Evolutionary conservation across 371 early-diverging fungal genomes (phyloP).

Genomic region (Mucor circinelloides): DNA sequence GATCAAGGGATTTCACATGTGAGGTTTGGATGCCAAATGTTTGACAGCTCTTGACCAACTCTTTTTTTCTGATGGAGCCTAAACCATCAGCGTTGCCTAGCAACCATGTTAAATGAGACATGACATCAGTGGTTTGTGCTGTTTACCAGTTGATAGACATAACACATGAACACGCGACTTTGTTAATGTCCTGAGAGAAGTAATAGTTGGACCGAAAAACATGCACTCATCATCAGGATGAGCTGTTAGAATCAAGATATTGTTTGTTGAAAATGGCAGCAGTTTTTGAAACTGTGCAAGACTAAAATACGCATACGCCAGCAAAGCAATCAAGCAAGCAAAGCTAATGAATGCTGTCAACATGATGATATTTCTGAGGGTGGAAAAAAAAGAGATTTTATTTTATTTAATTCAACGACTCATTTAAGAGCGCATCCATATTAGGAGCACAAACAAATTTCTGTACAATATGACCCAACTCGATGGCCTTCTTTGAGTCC

Average conservation of each 20-base stretch:
- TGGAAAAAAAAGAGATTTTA: not conserved
- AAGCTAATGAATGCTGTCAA: conserved; percentile 2
- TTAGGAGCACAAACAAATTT: conserved; percentile 69
- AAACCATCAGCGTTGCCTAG: conserved; percentile 79
- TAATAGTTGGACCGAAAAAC: conserved; percentile 96
- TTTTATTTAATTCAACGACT: conserved; percentile 11
- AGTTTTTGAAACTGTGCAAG: conserved; percentile 17
- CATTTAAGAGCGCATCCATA: conserved; percentile 52
- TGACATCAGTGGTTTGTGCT: not conserved
- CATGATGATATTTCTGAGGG: not conserved
- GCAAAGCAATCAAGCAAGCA: conserved; percentile 2
- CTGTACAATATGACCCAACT: conserved; percentile 67
- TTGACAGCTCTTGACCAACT: conserved; percentile 71
- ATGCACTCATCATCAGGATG: conserved; percentile 99
- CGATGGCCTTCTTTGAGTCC: conserved; percentile 54
- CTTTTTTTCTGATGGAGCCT: conserved; percentile 79
- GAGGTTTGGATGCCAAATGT: conserved; percentile 65
- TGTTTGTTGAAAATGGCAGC: conserved; percentile 11
- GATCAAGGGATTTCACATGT: conserved; percentile 67
- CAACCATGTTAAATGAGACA: not conserved
- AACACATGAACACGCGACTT: conserved; percentile 66
- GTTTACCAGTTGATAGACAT: conserved; percentile 85
- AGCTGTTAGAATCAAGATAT: conserved; percentile 85
- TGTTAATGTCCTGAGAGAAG: conserved; percentile 32
- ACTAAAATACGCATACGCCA: conserved; percentile 19